Percentiles rank a stretch among this genome's conserved stretches.
These are phyloP conservation scores for Phoma sp. DNA, from an alignment of 2,329 filamentous ascomycete genomes.

Conservation along the genomic window DNA sequence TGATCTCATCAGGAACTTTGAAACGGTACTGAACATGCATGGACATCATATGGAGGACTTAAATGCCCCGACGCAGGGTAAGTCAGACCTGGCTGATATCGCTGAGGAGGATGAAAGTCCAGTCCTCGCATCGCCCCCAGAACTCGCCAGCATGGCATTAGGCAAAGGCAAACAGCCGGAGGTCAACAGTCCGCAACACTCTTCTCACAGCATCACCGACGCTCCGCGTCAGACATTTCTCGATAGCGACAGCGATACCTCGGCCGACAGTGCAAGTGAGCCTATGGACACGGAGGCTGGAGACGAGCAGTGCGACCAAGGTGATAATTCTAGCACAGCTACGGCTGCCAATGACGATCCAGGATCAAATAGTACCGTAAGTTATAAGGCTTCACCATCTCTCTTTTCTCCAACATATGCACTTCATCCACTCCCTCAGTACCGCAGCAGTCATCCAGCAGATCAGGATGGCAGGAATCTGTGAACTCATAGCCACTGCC, in stretches of 20 bases:
- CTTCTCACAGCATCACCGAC: neutral
- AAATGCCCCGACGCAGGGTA: neutral
- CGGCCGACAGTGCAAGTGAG: neutral
- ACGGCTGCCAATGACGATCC: neutral
- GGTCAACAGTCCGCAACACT: neutral
- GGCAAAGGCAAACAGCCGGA: neutral
- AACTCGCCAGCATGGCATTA: neutral
- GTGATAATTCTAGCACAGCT: neutral
- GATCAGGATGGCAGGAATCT: no score
- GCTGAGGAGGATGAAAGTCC: constrained; percentile 8
- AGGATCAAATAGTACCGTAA: neutral
- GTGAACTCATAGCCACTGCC: no score
- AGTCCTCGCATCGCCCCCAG: neutral
- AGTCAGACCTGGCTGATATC: constrained; percentile 1
- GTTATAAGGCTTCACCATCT: neutral
- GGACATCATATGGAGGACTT: neutral
- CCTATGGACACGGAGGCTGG: neutral
- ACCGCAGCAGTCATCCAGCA: neutral
- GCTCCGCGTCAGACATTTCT: neutral
- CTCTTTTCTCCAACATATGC: neutral
- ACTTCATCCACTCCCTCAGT: neutral
- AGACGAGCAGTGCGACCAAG: neutral
- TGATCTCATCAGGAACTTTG: neutral
- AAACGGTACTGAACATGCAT: neutral
- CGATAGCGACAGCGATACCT: neutral